phyloP scores from a whole-genome alignment of 176 grass and related monocot genomes.

The Phyllostachys edulis region DNA sequence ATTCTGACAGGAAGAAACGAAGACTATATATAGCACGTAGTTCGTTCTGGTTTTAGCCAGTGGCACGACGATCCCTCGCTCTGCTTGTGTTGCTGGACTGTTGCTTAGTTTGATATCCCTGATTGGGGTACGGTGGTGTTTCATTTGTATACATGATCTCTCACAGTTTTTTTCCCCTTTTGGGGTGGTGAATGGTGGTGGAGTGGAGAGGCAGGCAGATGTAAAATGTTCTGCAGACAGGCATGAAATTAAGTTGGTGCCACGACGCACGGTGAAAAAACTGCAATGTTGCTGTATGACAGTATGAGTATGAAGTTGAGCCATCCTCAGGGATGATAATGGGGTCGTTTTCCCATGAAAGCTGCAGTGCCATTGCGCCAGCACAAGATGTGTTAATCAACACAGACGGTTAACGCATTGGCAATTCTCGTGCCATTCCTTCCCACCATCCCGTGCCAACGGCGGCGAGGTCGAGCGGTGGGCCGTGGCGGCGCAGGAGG shows the following conservation, averaged over 20 bases:
- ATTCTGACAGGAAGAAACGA: not conserved
- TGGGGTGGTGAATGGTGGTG: not conserved
- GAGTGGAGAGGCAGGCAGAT: not conserved
- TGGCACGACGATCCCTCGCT: not conserved
- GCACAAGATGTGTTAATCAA: not conserved
- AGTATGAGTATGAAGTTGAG: not conserved
- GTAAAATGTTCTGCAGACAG: slow-evolving; percentile 20
- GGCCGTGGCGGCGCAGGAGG: too few species aligned
- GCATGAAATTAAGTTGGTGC: not conserved
- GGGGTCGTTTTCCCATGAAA: not conserved
- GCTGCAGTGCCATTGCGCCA: too few species aligned
- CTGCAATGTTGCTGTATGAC: not conserved
- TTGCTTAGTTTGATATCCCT: not conserved
- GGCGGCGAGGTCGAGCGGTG: too few species aligned
- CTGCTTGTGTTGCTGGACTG: not conserved
- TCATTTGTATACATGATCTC: slow-evolving; percentile 20
- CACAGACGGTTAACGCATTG: too few species aligned
- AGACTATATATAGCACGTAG: not conserved
- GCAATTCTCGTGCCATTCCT: too few species aligned
- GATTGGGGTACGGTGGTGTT: slow-evolving; percentile 12
- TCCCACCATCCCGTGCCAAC: too few species aligned
- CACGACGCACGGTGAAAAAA: not conserved
- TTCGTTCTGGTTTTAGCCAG: not conserved
- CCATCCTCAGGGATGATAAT: not conserved
- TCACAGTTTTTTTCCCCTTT: not conserved